Base-by-base conservation (phyloP, 1,284 basidiomycete genomes). In the Moniliella sp. region DNA sequence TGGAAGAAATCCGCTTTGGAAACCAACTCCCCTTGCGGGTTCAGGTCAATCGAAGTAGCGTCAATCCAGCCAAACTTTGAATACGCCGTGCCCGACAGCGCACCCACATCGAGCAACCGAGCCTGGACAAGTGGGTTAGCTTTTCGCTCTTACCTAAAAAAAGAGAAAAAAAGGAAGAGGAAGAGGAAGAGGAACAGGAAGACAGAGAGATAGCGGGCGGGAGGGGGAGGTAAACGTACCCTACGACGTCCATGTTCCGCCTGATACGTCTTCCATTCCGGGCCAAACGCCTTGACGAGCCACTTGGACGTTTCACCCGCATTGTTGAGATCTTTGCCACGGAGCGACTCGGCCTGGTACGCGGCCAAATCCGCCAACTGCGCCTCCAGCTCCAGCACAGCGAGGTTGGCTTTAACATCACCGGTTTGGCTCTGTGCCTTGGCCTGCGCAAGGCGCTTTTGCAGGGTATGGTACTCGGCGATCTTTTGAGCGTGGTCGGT, bases 21-120 rank as follows among this genome's bases (percentile, higher is more conserved):
- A 27, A 64, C 63, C 23, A 57, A 43, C 4, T 46, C 41, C 1
- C 51, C 48, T 31, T 55, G 50, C 0, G 63, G 61, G 31, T 64
- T 61, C 8, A 65, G 42, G 41, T 65, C 64, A 39, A 64, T 62
- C 27, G 36, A 54, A 17, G 58, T 62, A 1, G 53, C 34, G 5
- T 61, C 38, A 31, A 65, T 57, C 43, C 47, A 57, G 0, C 27
- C 7, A 36, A 51, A 63, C 30, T 57, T 58, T 15, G 38, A 32
- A 43, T 62, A 62, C 2, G 53, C 42, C 1, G 57, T 59, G n/a
- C 58, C 56, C 12, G 48, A 48, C 28, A 65, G 62, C 5, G 62
- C 61, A 2, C 63, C 64, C 1, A 65, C 59, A 31, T 65, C 64
- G n/a, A 65, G 49, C n/a, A 65, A 34, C 1, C 36, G 16, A 28